Conservation (phyloP, 2,329 filamentous ascomycete genomes). For the Fusarium fracticaudum region DNA sequence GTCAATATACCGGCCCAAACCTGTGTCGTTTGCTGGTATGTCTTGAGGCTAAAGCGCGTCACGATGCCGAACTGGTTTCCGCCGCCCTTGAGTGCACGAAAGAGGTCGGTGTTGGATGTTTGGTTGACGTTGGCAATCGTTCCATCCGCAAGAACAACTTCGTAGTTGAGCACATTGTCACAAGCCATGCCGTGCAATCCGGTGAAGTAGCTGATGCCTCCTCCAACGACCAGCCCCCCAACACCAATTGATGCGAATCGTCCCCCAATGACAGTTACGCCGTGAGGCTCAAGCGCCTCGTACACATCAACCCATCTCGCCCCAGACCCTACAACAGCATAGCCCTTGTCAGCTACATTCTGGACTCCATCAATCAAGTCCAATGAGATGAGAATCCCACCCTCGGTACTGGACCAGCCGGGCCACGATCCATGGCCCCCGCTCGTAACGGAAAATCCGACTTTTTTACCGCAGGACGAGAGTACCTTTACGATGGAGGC, state of each 20-base stretch:
- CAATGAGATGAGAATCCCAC: not conserved
- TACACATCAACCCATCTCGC: not conserved
- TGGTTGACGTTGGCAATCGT: not conserved
- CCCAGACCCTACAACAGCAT: not conserved
- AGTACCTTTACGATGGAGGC: not conserved
- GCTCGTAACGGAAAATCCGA: not conserved
- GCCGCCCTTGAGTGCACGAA: not conserved
- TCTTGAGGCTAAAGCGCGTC: not conserved
- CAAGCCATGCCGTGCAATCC: not conserved
- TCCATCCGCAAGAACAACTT: not conserved
- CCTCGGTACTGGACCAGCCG: not conserved
- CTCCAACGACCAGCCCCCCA: not conserved
- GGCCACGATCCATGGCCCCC: not conserved
- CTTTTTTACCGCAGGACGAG: not conserved
- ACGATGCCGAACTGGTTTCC: not conserved
- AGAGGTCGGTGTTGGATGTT: not conserved
- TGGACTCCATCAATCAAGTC: not conserved
- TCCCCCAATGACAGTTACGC: not conserved
- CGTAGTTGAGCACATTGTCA: not conserved
- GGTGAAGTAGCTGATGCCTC: not conserved
- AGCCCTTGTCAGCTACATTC: not conserved
- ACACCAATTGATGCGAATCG: not conserved
- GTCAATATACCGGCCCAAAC: not conserved
- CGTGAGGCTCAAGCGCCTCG: not conserved
- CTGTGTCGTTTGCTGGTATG: not conserved